Base-by-base conservation (phyloP, 23 red algal genomes). In the Gracilariopsis chorda region DNA sequence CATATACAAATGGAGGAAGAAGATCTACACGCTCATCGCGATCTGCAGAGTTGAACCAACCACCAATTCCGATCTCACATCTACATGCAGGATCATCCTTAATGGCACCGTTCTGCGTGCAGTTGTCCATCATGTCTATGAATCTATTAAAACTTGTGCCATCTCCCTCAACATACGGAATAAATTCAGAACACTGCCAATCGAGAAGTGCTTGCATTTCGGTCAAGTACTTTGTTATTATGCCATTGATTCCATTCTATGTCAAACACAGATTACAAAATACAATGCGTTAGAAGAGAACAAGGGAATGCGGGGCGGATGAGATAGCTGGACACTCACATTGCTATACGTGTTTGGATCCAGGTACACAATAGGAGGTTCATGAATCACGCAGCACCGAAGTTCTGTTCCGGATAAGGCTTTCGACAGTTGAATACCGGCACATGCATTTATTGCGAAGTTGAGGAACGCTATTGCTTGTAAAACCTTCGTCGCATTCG, bases 51-150 rank as follows among this genome's bases (percentile, higher is more conserved):
- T 14, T 12, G 53, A 36, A 49, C 48, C 48, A 82, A 62, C 48
- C 49, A 2, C 48, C 51, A 64, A 59, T 56, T 41, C 51, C 78
- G 8, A 82, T 58, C 6, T 82, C 78, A 24, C 78, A 82, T 20
- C 21, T 33, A 40, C 78, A 82, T 36, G 7, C 17, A 34, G 78
- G 52, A 41, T 58, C 49, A 60, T 57, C 20, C 13, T 14, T 33
- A 7, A 82, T 42, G 2, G 4, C 8, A 2, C 78, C 78, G 78
- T 58, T 63, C 7, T 63, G 28, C 1, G 78, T 64, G 52, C 78
- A 82, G 2, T 42, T 36, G 6, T 64, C 25, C 51, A 82, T 58
- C 36, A 46, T 74, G 1, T 82, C 48, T 0, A 82, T 24, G 51
- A 82, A 58, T 1, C 17, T 58, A 16, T 82, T 81, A 71, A 49